Evolutionary conservation across 78 protist genomes (phyloP), one percentile per base, ranked within the genome.

Genomic region (Emiliania huxleyi): DNA sequence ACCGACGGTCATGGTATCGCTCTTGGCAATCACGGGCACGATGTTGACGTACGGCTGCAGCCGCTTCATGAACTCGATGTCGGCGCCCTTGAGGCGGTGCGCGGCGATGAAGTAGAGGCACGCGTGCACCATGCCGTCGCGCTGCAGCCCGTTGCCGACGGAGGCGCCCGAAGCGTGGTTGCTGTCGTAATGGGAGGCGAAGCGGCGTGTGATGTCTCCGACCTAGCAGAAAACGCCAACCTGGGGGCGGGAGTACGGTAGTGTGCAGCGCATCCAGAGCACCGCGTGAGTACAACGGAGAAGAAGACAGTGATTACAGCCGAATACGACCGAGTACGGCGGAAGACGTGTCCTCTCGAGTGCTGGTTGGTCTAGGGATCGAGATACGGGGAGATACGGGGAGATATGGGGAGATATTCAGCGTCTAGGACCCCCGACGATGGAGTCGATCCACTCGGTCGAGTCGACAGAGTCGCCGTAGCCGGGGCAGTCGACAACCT

Each of bases 91-190:
- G 55, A 79, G 87, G 23, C 87, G 46, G 52, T 79, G 87, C 35
- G 87, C 87, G 21, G 55, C 87, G 35, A 79, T 79, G 52, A 79
- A 79, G 52, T 79, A 79, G 52, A 79, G 87, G 87, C 87, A 79
- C 4, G 2, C 48, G 52, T 79, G 87, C 38, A 79, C 49, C 35
- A 37, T 44, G 26, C 46, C 46, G 46, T 75, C 85, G 15, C 42
- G 5, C 81, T 35, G 43, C 81, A 35, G 37, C 43, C 62, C 62
- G 62, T 52, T 52, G 62, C n/a, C 37, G 81, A 71, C 2, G 42
- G 81, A 2, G 81, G 42, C 18, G 81, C 42, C 42, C n/a, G n/a
- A n/a, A n/a, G n/a, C n/a, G n/a, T n/a, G 62, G 29, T 52, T 15
- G 29, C 62, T 35, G 35, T 75, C 85, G 45, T 75, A 75, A 19